Conservation (phyloP, 2,329 filamentous ascomycete genomes). For the Didymosphaeria variabile region DNA sequence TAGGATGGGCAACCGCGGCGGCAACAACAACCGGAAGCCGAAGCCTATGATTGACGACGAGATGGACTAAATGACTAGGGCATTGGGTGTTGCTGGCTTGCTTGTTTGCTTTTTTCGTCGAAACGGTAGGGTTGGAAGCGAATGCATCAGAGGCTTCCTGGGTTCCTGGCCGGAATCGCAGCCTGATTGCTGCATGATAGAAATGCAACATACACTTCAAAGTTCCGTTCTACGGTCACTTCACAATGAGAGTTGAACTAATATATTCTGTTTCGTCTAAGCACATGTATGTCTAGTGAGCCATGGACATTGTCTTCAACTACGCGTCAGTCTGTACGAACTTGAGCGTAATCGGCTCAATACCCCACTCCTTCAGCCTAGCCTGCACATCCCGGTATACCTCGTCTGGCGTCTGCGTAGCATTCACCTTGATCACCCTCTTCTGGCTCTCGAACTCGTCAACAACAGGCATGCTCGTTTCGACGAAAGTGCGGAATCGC, state of each 20-base stretch:
- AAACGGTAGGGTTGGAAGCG: slow-evolving; percentile 32
- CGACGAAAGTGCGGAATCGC: slow-evolving; percentile 91
- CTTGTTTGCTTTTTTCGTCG: slow-evolving; percentile 29
- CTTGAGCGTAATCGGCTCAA: slow-evolving; percentile 42
- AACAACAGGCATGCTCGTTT: slow-evolving; percentile 98
- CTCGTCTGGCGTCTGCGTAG: slow-evolving; percentile 72
- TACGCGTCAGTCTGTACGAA: slow-evolving; percentile 32
- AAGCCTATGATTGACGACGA: slow-evolving; percentile 47
- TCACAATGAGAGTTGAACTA: not conserved
- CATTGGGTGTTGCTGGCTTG: slow-evolving; percentile 19
- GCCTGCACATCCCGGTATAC: slow-evolving; percentile 65
- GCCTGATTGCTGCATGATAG: slow-evolving; percentile 44
- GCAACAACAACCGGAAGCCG: slow-evolving; percentile 32
- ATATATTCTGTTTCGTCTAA: not conserved
- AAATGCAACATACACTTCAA: slow-evolving; percentile 34
- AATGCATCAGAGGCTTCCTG: slow-evolving; percentile 41
- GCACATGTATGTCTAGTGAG: not conserved
- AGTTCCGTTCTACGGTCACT: not conserved
- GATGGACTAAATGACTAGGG: slow-evolving; percentile 39
- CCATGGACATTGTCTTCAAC: not conserved
- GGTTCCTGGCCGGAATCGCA: slow-evolving; percentile 33
- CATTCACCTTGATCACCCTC: slow-evolving; percentile 82
- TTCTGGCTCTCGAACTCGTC: slow-evolving; percentile 80
- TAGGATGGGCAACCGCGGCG: slow-evolving; percentile 35
- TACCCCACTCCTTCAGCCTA: slow-evolving; percentile 44